Base-by-base conservation (phyloP, 2,329 filamentous ascomycete genomes). In the Capronia coronata region DNA sequence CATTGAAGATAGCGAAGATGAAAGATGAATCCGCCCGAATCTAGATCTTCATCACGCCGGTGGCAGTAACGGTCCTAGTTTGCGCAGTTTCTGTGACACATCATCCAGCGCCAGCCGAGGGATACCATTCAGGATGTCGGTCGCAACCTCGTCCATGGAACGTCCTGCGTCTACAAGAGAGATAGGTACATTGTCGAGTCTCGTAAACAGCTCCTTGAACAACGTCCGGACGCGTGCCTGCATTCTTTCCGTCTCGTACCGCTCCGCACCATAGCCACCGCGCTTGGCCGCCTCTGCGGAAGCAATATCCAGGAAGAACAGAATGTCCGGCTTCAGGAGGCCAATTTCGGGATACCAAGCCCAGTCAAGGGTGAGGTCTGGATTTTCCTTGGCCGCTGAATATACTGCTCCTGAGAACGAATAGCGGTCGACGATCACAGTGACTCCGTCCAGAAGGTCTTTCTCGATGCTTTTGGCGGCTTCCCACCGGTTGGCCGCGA, bases 341-440 rank as follows among this genome's bases (percentile, higher is more conserved):
- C 91, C 91, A 11, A 87, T 77, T 61, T 97, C 93, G 1, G 90
- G 87, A 13, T 82, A 77, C 59, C 87, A 82, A 6, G 88, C 89
- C 90, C 93, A 98, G 0, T 77, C 69, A 0, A 96, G 73, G 0
- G 77, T 72, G 10, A 96, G 75, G 1, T 73, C 67, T 0, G 83
- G 79, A 59, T 87, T 87, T 38, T 80, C 75, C 65, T 97, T 97
- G 2, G 93, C 91, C 0, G 88, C 87, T 19, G 84, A 88, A 71
- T 97, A 98, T 43, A 96, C 88, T 49, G 90, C 86, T 46, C 93
- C 93, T 16, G 86, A 93, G 72, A 95, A 91, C 66, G 94, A 94
- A 71, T 97, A 98, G 41, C 93, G 83, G 68, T 98, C 93, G 59
- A 91, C 83, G 32, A 98, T 74, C 25, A 98, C 76, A 0, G 81